Evolutionary conservation across 164 flowering plant genomes (phyloP), one percentile per base, ranked within the genome.

Genomic region (Amborella trichopoda): DNA sequence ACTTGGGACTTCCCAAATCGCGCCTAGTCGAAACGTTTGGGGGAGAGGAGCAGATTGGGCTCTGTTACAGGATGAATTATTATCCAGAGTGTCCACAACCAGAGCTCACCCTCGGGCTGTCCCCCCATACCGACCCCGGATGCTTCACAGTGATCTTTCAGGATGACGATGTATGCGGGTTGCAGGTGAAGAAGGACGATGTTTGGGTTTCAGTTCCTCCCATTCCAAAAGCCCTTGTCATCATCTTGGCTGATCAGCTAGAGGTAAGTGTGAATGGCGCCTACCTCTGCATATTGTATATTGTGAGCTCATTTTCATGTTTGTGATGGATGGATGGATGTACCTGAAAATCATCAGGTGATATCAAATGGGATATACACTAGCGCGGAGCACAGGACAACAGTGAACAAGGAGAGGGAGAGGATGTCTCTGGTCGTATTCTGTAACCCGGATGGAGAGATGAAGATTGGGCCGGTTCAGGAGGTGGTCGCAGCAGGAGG

Each of bases 41-140:
- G 0, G 94, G 87, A 1, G 71, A 75, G 4, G 68, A 78, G 10
- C 45, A 19, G 13, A 5, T 72, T 3, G 97, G 94, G 14, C 90
- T 83, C 0, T 80, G 87, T 45, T 28, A 85, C 50, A 69, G 97
- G 50, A 80, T 74, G 24, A 84, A 80, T 47, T 85, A 63, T 36
- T 89, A 89, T 48, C 94, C 97, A 4, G 82, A 74, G 40, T 89
- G 97, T 50, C 95, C 97, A 2, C 81, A 78, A 40, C 97, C 97
- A 2, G 78, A 82, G 18, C 47, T 85, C 26, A 58, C 97, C 0
- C 71, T 89, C 2, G 97, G 97, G 0, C 63, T 85, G 3, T 85
- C 94, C 0, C 64, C 97, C 0, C 97, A 89, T 55, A 82, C 94
- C 26, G 97, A 89, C 30, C 97, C 97, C 4, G 97, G 97, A 3